Evolutionary conservation across 129 eudicot species (phyloP).

Genomic region (Silybum marianum): DNA sequence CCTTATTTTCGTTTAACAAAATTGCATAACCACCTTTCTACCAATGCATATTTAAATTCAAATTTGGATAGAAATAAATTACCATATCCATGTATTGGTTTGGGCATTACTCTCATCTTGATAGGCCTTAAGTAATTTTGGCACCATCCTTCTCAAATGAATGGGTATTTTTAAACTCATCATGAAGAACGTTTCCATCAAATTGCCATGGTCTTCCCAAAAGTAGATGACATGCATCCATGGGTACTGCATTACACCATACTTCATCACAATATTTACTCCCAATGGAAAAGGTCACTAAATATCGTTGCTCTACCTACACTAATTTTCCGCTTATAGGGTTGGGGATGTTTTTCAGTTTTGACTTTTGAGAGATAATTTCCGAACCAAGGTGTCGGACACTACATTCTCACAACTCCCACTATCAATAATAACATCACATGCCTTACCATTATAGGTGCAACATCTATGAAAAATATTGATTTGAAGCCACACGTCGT

Average conservation of each 20-base stretch:
- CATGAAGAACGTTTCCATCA: background rate
- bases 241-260: constrained; percentile 2
- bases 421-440: constrained; percentile 2
- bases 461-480: background rate
- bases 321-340: background rate
- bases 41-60: background rate
- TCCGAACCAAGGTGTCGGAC: background rate
- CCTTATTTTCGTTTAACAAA: background rate
- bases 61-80: background rate
- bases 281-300: background rate
- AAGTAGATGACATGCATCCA: background rate
- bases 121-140: background rate
- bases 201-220: background rate
- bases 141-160: background rate
- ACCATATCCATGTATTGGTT: background rate
- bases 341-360: constrained; percentile 2
- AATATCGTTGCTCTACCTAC: background rate
- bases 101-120: background rate
- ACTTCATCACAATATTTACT: background rate
- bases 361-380: background rate
- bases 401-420: constrained; percentile 9
- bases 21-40: background rate
- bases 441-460: constrained; percentile 13
- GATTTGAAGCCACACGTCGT: background rate
- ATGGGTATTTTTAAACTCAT: background rate